Conservation (phyloP, 225 moss, liverwort and hornwort genomes). For the Anthoceros angustus region DNA sequence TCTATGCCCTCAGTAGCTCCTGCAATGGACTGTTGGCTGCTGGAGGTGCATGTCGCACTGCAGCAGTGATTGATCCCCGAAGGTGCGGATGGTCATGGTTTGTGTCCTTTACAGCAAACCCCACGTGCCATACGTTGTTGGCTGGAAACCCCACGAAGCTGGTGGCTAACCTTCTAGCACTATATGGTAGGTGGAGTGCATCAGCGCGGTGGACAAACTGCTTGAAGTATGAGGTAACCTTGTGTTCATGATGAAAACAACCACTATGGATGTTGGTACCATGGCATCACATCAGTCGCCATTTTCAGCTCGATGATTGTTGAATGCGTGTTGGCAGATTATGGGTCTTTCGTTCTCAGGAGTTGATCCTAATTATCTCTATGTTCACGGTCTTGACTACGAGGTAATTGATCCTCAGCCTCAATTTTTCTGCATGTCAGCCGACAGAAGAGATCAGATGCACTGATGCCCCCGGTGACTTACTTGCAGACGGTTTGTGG, state of each 20-base stretch:
- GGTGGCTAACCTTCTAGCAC: constrained; percentile 8
- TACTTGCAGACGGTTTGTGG: constrained; percentile 54
- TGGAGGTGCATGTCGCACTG: constrained; percentile 58
- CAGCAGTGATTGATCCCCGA: constrained; percentile 55
- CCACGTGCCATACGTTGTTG: neutral
- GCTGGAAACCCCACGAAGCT: neutral
- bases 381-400: constrained; percentile 72
- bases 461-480: neutral
- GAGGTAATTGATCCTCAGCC: constrained; percentile 33
- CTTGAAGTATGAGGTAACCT: constrained; percentile 60
- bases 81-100: constrained; percentile 28
- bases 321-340: constrained; percentile 28
- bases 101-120: neutral
- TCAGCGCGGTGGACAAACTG: constrained; percentile 67
- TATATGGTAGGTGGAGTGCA: constrained; percentile 46
- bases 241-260: neutral
- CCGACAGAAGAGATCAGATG: neutral
- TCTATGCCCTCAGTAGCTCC: constrained; percentile 55
- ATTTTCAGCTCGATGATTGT: constrained; percentile 5
- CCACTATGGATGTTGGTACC: neutral
- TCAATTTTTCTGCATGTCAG: neutral
- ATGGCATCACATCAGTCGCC: constrained; percentile 5
- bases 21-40: constrained; percentile 48
- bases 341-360: constrained; percentile 57
- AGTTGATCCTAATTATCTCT: constrained; percentile 45